Percentiles rank a stretch among this genome's conserved stretches.
Conservation (phyloP, 192 early-diverging fungal species). For the Linnemannia exigua region DNA sequence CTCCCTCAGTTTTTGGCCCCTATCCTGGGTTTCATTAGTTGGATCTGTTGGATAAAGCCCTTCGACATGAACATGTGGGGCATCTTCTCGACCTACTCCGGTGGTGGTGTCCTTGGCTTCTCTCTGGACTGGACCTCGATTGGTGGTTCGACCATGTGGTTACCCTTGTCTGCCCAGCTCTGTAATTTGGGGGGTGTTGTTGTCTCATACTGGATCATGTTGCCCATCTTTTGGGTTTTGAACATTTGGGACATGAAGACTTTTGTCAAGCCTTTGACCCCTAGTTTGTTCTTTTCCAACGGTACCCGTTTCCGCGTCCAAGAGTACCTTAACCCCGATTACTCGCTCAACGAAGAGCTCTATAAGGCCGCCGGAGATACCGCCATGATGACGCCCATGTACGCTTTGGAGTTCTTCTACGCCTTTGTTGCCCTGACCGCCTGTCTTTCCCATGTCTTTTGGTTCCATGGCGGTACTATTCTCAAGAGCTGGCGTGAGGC, state of each 20-base stretch:
- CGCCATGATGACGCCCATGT: slow-evolving; percentile 61
- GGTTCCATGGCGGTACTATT: slow-evolving; percentile 76
- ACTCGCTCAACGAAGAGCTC: slow-evolving; percentile 50
- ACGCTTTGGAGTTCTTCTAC: slow-evolving; percentile 46
- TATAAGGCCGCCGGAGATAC: slow-evolving; percentile 62
- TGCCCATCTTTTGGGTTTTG: slow-evolving; percentile 72
- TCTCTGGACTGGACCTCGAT: slow-evolving; percentile 77
- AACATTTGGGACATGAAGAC: slow-evolving; percentile 48
- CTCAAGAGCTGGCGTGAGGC: slow-evolving; percentile 26
- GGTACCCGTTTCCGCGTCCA: slow-evolving; percentile 24
- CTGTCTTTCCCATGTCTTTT: slow-evolving; percentile 67
- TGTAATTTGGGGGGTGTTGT: slow-evolving; percentile 72
- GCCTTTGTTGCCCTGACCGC: slow-evolving; percentile 66
- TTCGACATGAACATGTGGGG: slow-evolving; percentile 40
- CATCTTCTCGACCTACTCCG: slow-evolving; percentile 51
- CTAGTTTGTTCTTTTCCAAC: slow-evolving; percentile 21
- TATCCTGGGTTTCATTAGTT: slow-evolving; percentile 32
- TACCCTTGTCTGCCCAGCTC: slow-evolving; percentile 65
- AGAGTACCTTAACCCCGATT: slow-evolving; percentile 9
- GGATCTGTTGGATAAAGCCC: slow-evolving; percentile 49
- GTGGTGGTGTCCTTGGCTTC: slow-evolving; percentile 76
- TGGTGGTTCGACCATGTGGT: slow-evolving; percentile 30
- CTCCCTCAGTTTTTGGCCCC: slow-evolving; percentile 50
- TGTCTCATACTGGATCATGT: slow-evolving; percentile 76
- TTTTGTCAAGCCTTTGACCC: slow-evolving; percentile 20